These are phyloP conservation scores for Serpula lacrymans DNA, from an alignment of 768 basidiomycete species.

Conservation along the genomic window DNA sequence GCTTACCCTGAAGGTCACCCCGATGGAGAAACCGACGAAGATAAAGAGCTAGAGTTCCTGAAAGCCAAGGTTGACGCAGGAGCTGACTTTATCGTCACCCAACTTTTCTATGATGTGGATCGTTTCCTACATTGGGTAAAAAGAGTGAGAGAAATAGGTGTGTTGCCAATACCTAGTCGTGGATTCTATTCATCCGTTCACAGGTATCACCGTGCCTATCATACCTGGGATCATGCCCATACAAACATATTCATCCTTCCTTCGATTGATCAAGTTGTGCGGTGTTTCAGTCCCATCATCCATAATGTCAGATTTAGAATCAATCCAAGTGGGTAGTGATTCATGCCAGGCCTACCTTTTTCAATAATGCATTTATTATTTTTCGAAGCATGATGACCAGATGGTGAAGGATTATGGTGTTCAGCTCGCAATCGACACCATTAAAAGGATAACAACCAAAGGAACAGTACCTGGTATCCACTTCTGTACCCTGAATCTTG, in stretches of 20 bases:
- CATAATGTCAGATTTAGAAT: constrained; percentile 64
- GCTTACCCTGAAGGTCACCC: constrained; percentile 92
- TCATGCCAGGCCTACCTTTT: not conserved
- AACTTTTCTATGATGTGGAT: constrained; percentile 96
- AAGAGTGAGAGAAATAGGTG: constrained; percentile 71
- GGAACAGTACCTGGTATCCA: constrained; percentile 75
- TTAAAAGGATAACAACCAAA: constrained; percentile 52
- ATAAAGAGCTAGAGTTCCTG: constrained; percentile 63
- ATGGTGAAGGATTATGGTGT: constrained; percentile 96
- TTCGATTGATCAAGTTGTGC: constrained; percentile 86
- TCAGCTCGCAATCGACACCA: constrained; percentile 76
- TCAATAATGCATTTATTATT: not conserved
- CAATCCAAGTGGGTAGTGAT: constrained; percentile 60
- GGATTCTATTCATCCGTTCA: constrained; percentile 5
- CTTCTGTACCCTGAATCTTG: constrained; percentile 95
- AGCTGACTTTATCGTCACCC: constrained; percentile 94
- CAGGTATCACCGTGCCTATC: constrained; percentile 87
- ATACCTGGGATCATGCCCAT: constrained; percentile 98
- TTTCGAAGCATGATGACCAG: constrained; percentile 95
- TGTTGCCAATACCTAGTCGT: constrained; percentile 13
- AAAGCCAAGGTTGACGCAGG: constrained; percentile 91
- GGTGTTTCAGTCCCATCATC: constrained; percentile 70
- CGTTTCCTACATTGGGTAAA: constrained; percentile 77
- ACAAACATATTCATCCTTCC: constrained; percentile 92
- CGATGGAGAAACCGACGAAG: constrained; percentile 55